phyloP scores from a whole-genome alignment of 1,284 basidiomycete species.

The Ustilago trichophora region DNA sequence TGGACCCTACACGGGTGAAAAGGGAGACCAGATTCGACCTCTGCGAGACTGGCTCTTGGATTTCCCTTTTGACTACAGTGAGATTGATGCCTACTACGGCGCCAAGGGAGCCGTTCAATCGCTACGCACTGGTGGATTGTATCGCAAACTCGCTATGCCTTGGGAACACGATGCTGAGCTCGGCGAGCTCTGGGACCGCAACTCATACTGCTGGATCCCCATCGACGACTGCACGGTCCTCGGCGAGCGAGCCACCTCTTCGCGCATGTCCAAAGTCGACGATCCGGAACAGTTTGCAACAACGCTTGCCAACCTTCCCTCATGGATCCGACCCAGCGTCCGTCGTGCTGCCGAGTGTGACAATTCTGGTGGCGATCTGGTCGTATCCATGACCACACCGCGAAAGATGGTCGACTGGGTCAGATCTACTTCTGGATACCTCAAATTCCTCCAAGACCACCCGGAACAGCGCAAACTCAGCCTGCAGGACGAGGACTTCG shows the following conservation, averaged over 20 bases:
- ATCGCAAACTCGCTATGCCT: constrained; percentile 37
- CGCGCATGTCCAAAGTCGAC: constrained; percentile 14
- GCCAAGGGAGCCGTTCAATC: neutral
- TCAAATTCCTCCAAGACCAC: constrained; percentile 27
- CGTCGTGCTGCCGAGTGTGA: constrained; percentile 30
- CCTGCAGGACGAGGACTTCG: constrained; percentile 34
- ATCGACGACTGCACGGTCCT: constrained; percentile 40
- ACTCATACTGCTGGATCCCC: constrained; percentile 36
- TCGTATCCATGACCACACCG: constrained; percentile 32
- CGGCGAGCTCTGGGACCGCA: constrained; percentile 28
- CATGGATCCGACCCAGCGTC: constrained; percentile 26
- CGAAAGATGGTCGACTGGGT: constrained; percentile 42
- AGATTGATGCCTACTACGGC: constrained; percentile 23
- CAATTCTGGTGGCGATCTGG: constrained; percentile 30
- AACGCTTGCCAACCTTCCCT: constrained; percentile 15
- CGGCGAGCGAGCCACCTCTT: constrained; percentile 24
- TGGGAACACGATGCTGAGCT: constrained; percentile 24
- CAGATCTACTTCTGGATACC: constrained; percentile 33
- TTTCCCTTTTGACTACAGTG: constrained; percentile 20
- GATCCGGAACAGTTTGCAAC: constrained; percentile 15
- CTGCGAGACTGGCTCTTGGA: constrained; percentile 39
- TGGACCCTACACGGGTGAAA: constrained; percentile 31
- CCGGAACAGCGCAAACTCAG: constrained; percentile 33
- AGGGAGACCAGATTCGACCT: constrained; percentile 30
- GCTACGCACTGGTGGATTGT: constrained; percentile 27